A percentile compares a stretch with the other conserved stretches of the same genome.
Evolutionary conservation across 345 rosid genomes (phyloP).

Genomic region (Bruguiera sexangula): DNA sequence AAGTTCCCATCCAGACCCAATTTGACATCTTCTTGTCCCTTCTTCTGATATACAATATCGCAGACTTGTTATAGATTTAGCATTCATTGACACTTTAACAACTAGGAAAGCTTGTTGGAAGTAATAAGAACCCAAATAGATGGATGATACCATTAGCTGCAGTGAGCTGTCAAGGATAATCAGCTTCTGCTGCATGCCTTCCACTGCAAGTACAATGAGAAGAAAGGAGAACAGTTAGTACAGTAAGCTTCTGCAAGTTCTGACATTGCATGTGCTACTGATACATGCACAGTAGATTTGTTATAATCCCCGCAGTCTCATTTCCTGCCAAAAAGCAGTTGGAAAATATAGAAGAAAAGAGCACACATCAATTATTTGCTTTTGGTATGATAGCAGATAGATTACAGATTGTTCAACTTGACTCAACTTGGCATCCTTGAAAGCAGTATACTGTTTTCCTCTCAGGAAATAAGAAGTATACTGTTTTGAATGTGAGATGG

Average conservation of each 20-base stretch:
- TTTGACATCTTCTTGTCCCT: slow-evolving; percentile 67
- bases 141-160: slow-evolving; percentile 58
- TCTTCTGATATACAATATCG: slow-evolving; percentile 44
- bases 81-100: slow-evolving; percentile 11
- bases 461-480: not conserved
- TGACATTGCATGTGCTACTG: not conserved
- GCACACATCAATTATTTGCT: not conserved
- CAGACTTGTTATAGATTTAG: slow-evolving; percentile 20
- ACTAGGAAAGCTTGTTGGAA: slow-evolving; percentile 10
- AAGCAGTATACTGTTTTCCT: not conserved
- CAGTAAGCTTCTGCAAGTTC: not conserved
- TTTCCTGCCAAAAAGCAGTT: not conserved
- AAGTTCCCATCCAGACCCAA: slow-evolving; percentile 55
- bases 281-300: not conserved
- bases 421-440: not conserved
- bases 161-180: slow-evolving; percentile 49
- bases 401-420: not conserved
- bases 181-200: slow-evolving; percentile 60
- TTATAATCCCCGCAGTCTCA: not conserved
- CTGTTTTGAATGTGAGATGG: not conserved
- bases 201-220: slow-evolving; percentile 46
- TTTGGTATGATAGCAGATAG: not conserved
- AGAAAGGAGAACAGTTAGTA: not conserved
- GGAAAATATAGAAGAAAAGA: not conserved
- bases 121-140: slow-evolving; percentile 21